These are phyloP conservation scores for Rhynchospora tenuis DNA, from an alignment of 176 grass and related monocot genomes.

Conservation along the genomic window DNA sequence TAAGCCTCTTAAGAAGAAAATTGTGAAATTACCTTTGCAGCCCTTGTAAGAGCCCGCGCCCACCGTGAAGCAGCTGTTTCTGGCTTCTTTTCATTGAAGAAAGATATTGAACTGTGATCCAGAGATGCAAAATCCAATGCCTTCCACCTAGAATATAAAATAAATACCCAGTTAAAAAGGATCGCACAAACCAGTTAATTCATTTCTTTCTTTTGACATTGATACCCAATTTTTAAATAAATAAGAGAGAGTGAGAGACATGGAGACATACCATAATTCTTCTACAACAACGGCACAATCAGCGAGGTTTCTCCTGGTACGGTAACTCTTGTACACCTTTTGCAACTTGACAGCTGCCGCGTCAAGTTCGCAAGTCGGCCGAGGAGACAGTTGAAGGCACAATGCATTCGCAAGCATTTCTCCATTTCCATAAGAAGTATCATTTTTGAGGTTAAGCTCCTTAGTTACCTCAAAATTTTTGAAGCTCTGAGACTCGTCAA, in stretches of 20 bases:
- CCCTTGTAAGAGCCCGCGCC: slow-evolving; percentile 75
- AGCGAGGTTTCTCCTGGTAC: slow-evolving; percentile 70
- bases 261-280: slow-evolving; percentile 77
- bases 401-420: slow-evolving; percentile 5
- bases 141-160: slow-evolving; percentile 61
- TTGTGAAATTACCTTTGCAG: slow-evolving; percentile 65
- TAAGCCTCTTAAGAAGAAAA: background rate
- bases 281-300: slow-evolving; percentile 86
- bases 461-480: slow-evolving; percentile 36
- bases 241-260: slow-evolving; percentile 10
- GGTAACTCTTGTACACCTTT: slow-evolving; percentile 92
- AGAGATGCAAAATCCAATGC: slow-evolving; percentile 83
- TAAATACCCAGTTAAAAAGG: background rate
- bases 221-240: background rate
- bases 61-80: slow-evolving; percentile 82
- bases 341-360: slow-evolving; percentile 73
- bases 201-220: background rate
- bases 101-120: slow-evolving; percentile 82
- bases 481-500: slow-evolving; percentile 47
- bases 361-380: slow-evolving; percentile 51
- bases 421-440: background rate
- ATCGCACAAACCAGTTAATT: background rate
- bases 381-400: slow-evolving; percentile 23
- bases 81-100: slow-evolving; percentile 72
- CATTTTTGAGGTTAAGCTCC: slow-evolving; percentile 1